Evolutionary conservation across 257 asterid genomes (phyloP).

Genomic region (Scutellaria barbata): DNA sequence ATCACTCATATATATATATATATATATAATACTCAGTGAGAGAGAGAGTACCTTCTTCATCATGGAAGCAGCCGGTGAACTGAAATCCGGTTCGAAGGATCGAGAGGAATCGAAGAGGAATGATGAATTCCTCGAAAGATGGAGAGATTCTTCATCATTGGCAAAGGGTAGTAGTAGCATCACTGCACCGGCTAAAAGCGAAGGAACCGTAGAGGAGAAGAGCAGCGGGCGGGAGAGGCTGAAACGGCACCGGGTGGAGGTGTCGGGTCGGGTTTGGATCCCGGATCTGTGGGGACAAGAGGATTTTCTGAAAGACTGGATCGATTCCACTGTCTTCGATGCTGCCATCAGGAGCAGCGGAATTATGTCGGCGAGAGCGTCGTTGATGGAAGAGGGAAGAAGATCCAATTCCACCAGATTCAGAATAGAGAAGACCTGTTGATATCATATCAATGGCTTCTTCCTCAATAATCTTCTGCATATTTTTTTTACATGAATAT

Average conservation of each 20-base stretch:
- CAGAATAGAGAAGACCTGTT: conserved; percentile 51
- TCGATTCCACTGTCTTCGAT: conserved; percentile 76
- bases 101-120: conserved; percentile 37
- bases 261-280: conserved; percentile 84
- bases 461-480: neutral
- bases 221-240: conserved; percentile 66
- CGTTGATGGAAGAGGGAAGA: conserved; percentile 64
- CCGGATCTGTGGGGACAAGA: conserved; percentile 95
- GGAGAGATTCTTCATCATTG: neutral
- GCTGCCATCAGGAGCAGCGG: conserved; percentile 53
- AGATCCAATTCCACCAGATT: conserved; percentile 46
- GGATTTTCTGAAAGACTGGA: conserved; percentile 75
- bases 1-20: neutral
- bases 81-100: neutral
- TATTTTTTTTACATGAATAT: neutral
- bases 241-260: conserved; percentile 78
- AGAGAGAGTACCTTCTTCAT: neutral
- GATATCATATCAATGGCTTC: neutral
- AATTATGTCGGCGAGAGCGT: conserved; percentile 67
- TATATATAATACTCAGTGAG: too few species aligned
- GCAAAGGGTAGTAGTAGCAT: too few species aligned
- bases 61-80: neutral
- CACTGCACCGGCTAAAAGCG: conserved; percentile 10
- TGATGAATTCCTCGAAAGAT: neutral
- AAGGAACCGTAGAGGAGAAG: conserved; percentile 14